Conservation (phyloP, 306 rosid species). For the Geum urbanum region DNA sequence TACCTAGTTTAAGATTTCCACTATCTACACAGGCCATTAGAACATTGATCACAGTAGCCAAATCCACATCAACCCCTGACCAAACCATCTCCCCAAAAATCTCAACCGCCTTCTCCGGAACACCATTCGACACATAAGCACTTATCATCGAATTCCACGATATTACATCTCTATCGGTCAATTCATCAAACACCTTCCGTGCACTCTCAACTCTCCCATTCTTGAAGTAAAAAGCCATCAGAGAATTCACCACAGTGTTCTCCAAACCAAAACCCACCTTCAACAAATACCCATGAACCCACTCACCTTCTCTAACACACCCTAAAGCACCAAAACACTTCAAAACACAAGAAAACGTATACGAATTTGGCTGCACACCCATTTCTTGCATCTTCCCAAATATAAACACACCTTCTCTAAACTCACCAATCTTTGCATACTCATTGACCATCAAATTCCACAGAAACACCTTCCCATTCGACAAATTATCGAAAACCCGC, state of each 20-base stretch:
- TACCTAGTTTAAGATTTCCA: slow-evolving; percentile 48
- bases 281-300: slow-evolving; percentile 50
- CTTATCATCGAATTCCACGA: slow-evolving; percentile 85
- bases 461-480: slow-evolving; percentile 49
- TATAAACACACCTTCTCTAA: slow-evolving; percentile 44
- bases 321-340: slow-evolving; percentile 60
- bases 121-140: slow-evolving; percentile 52
- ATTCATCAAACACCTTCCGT: slow-evolving; percentile 59
- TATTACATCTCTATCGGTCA: slow-evolving; percentile 59
- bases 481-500: slow-evolving; percentile 43
- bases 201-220: slow-evolving; percentile 55
- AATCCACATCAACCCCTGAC: slow-evolving; percentile 42
- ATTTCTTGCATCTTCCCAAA: slow-evolving; percentile 51
- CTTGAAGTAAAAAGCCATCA: slow-evolving; percentile 51
- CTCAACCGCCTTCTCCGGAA: slow-evolving; percentile 37
- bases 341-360: slow-evolving; percentile 54
- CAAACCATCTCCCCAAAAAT: slow-evolving; percentile 46
- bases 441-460: slow-evolving; percentile 71
- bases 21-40: slow-evolving; percentile 62
- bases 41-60: slow-evolving; percentile 57
- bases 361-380: slow-evolving; percentile 47
- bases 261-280: slow-evolving; percentile 48
- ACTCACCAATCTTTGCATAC: slow-evolving; percentile 51
- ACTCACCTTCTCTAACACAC: slow-evolving; percentile 39
- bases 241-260: slow-evolving; percentile 46